Percentiles rank a stretch among this genome's conserved stretches.
These are phyloP conservation scores for Fermentozyma sake DNA, from an alignment of 1,139 yeast genomes.

Conservation along the genomic window DNA sequence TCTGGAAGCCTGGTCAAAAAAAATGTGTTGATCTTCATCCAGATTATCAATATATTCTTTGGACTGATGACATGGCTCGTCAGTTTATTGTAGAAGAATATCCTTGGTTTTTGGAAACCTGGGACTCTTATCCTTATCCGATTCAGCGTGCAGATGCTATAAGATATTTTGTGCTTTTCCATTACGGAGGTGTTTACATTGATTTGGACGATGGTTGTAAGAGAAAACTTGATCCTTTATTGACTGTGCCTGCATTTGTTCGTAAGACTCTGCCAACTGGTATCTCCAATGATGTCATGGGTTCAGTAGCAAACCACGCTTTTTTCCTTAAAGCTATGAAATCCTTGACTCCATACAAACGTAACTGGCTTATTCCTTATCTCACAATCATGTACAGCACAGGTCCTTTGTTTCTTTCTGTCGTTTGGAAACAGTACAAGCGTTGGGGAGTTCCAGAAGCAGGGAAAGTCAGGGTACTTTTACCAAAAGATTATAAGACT, in stretches of 20 bases:
- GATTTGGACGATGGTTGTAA: constrained; percentile 89
- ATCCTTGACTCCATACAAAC: constrained; percentile 56
- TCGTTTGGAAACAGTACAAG: constrained; percentile 82
- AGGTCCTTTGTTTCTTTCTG: constrained; percentile 84
- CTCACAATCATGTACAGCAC: constrained; percentile 91
- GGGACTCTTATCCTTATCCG: constrained; percentile 73
- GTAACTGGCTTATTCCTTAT: constrained; percentile 79
- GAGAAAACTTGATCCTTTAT: constrained; percentile 70
- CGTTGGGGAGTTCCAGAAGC: constrained; percentile 69
- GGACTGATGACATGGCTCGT: constrained; percentile 87
- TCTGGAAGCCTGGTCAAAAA: constrained; percentile 76
- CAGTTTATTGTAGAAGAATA: constrained; percentile 73
- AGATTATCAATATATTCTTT: constrained; percentile 78
- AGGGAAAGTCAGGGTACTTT: constrained; percentile 59
- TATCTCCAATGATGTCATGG: constrained; percentile 90
- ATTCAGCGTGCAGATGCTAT: constrained; percentile 93
- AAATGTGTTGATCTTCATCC: constrained; percentile 76
- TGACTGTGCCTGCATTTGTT: constrained; percentile 79
- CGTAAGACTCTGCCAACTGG: constrained; percentile 90
- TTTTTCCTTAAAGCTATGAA: constrained; percentile 72
- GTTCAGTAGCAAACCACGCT: constrained; percentile 81
- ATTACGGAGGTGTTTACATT: constrained; percentile 86
- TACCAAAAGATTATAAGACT: constrained; percentile 68
- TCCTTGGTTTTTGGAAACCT: constrained; percentile 81
- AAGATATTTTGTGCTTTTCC: constrained; percentile 75